Percentiles rank a stretch among this genome's conserved stretches.
Conservation (phyloP, 2,329 filamentous ascomycete genomes). For the Colletotrichum sp. region DNA sequence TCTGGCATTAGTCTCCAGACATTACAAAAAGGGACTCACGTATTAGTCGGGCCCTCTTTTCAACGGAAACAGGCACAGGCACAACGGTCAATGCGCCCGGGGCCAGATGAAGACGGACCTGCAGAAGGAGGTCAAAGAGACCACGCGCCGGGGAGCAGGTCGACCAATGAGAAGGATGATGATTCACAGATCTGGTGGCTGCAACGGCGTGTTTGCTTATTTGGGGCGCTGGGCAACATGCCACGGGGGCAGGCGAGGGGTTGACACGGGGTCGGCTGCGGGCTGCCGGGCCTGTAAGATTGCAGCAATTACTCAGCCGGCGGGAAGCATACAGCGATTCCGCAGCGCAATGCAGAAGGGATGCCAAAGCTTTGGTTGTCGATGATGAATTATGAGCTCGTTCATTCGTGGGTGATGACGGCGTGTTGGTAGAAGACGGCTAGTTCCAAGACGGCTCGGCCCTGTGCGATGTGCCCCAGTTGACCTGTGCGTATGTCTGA, state of each 20-base stretch:
- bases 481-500: slow-evolving; percentile 16
- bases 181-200: slow-evolving; percentile 23
- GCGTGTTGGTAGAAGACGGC: slow-evolving; percentile 4
- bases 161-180: slow-evolving; percentile 20
- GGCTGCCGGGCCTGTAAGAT: slow-evolving; percentile 26
- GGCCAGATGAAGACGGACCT: slow-evolving; percentile 13
- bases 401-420: slow-evolving; percentile 22
- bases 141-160: not conserved
- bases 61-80: not conserved
- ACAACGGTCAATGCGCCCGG: slow-evolving; percentile 9
- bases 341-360: slow-evolving; percentile 9
- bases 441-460: slow-evolving; percentile 11
- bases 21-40: slow-evolving; percentile 1
- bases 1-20: not conserved
- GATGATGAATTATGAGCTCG: slow-evolving; percentile 23
- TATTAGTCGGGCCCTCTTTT: slow-evolving; percentile 20
- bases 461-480: slow-evolving; percentile 8
- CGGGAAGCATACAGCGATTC: not conserved
- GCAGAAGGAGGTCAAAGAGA: slow-evolving; percentile 16
- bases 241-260: slow-evolving; percentile 14
- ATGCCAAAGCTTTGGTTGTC: slow-evolving; percentile 7
- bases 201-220: slow-evolving; percentile 6
- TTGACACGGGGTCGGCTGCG: slow-evolving; percentile 8
- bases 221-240: slow-evolving; percentile 6
- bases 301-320: slow-evolving; percentile 30